Evolutionary conservation across 352 stramenopile genomes (phyloP), one percentile per base, ranked within the genome.

Genomic region (Globisporangium abappressorium): DNA sequence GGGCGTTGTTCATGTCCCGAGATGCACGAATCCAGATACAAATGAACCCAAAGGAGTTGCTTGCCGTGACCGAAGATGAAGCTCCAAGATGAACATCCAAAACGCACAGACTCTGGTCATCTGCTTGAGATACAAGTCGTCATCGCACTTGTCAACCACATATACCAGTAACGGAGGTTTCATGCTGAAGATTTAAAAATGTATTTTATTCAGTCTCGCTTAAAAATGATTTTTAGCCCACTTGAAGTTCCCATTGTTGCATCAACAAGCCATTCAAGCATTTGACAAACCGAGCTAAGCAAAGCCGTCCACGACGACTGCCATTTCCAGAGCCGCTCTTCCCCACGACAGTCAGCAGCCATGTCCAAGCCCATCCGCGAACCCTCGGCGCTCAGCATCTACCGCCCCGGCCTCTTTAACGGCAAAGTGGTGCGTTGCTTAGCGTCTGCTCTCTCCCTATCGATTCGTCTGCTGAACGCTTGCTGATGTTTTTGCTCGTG

Each of bases 371-470:
- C 28, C 24, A 90, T 93, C 61, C 82, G 85, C 62, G 79, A 75
- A 8, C 74, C 76, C 15, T 78, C 68, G 55, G 76, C 82, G 34
- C 70, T 79, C 12, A 89, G 76, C 49, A 80, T 93, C 64, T 93
- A 83, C 74, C 82, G 83, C 54, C 61, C 78, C 2, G 80, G 81
- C 15, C 76, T 92, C 34, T 93, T 92, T 59, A 74, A 72, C 11
- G 85, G 83, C 75, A 91, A 91, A 91, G 85, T 93, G 77, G 84
- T 91, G 76, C 69, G 84, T 67, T 24, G 24, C 34, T 30, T 11
- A 28, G 11, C 11, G 36, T 12, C 24, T 22, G 1, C 22, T 15
- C 51, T 26, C 18, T 54, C 49, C 36, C 22, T 47, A 12, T 20
- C 28, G 26, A 5, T 11, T 15, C 47, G n/a, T 55, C 7, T 26